Evolutionary conservation across 192 early-diverging fungal species (phyloP), one percentile per base, ranked within the genome.

Genomic region (Mortierella antarctica): DNA sequence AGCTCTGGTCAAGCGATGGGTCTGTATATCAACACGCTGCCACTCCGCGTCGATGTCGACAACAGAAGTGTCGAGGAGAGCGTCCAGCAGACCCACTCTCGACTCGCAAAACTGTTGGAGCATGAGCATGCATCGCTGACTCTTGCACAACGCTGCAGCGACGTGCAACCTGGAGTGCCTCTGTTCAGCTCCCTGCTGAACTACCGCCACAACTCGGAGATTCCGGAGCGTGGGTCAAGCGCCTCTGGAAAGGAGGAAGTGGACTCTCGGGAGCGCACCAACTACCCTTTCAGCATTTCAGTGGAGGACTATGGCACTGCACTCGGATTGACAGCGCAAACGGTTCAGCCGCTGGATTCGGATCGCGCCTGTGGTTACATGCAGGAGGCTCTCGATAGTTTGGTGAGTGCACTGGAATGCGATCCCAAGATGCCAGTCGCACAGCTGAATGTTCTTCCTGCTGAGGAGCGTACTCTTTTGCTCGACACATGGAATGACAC

Each of bases 281-380:
- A 65, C 62, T 65, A 65, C 52, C 62, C 62, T 6, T 4, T 65
- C n/a, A 52, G 9, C n/a, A 7, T 65, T 49, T 65, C 62, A 23
- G 62, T 65, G 6, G 62, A 65, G 50, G 62, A 65, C n/a, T 65
- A 40, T 21, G 62, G 62, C 20, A 44, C 62, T 52, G 6, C 62
- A 6, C 21, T 65, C 1, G 62, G 62, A 5, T 21, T 65, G 2
- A 65, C 62, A 52, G 62, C 50, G 8, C 50, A 52, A 10, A 41
- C 39, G 7, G n/a, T 65, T 49, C 62, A 0, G 23, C 17, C 23
- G 62, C n/a, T n/a, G n/a, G n/a, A 65, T 5, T 21, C 62, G 40
- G 42, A 1, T 39, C 47, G 42, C 21, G 1, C 52, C 3, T 65
- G 62, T 53, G 23, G n/a, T 4, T 65, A 65, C n/a, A 52, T 65